Evolutionary conservation across 768 basidiomycete species (phyloP), one percentile per base, ranked within the genome.

Genomic region (Tricholoma sp.): DNA sequence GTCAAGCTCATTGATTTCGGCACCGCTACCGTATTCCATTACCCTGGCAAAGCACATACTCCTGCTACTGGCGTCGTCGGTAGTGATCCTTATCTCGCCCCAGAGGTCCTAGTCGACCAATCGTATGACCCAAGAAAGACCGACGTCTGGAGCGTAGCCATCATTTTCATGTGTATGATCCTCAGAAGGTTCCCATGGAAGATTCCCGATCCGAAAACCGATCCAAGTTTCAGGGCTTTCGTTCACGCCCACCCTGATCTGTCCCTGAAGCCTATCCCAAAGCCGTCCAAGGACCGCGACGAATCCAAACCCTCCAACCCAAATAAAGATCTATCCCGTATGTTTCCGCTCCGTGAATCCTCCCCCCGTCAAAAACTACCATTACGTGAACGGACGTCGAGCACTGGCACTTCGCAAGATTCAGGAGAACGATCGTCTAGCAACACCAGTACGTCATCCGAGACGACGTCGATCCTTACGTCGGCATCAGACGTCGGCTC

Each of bases 1-100:
- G 92, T 99, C 77, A 99, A 99, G 71, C 82, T 99, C 62, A 99
- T 99, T 74, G 97, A 99, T 73, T 99, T 99, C 74, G 97, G 97
- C 52, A 99, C 97, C 5, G 97, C 97, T n/a, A 94, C 94, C 60
- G 95, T 99, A 57, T 99, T 99, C 75, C 94, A 97, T 63, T 99
- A 98, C 67, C 97, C 97, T 0, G 96, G 94, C 56, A 94, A 94
- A 72, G 82, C 82, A 20, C 82, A 78, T 61, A 85, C 76, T 49
- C 78, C 89, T 60, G 93, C 95, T 7, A 85, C 87, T 6, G 97
- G 97, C 17, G 81, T 98, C 53, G 97, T 98, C 54, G 97, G 97
- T 48, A 94, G 91, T 50, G 97, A 98, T 74, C 97, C 97, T 18
- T 98, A 98, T 77, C 86, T 98, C 33, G 97, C 97, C 0, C 97